phyloP scores from a whole-genome alignment of 1,284 basidiomycete species.

The Ustilago shanxiensis region DNA sequence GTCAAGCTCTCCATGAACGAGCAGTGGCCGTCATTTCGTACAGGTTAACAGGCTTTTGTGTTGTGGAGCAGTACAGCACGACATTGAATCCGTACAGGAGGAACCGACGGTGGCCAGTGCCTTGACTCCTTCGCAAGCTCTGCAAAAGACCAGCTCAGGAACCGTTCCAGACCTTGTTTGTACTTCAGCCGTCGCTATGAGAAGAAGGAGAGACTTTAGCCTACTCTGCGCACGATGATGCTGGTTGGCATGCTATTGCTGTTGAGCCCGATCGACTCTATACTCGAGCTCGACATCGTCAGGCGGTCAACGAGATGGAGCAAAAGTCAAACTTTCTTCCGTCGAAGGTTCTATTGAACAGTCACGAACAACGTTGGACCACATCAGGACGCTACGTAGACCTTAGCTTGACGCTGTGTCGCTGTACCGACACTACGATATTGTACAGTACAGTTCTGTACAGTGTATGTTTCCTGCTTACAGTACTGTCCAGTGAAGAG shows the following conservation, averaged over 20 bases:
- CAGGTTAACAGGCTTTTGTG: no score
- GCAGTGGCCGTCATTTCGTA: no score
- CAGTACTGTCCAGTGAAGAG: background rate
- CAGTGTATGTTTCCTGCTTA: background rate
- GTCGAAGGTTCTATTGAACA: constrained; percentile 25
- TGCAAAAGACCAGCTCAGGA: constrained; percentile 1
- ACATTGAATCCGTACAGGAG: no score
- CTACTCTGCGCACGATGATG: constrained; percentile 35
- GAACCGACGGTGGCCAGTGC: no score
- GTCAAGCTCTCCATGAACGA: no score
- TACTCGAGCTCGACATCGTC: background rate
- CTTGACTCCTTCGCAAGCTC: no score
- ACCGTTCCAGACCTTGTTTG: constrained; percentile 5
- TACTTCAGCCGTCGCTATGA: background rate
- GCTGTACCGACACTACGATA: background rate
- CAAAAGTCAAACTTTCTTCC: constrained; percentile 15
- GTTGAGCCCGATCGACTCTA: background rate
- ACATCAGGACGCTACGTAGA: background rate
- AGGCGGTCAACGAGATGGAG: background rate
- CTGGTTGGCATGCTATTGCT: constrained; percentile 14
- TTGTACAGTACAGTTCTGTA: background rate
- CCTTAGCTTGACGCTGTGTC: background rate
- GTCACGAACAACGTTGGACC: no score
- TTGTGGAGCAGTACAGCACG: no score
- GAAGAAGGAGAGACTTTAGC: background rate